phyloP scores from a whole-genome alignment of 1,284 basidiomycete species.

The Sphagnurus paluster region DNA sequence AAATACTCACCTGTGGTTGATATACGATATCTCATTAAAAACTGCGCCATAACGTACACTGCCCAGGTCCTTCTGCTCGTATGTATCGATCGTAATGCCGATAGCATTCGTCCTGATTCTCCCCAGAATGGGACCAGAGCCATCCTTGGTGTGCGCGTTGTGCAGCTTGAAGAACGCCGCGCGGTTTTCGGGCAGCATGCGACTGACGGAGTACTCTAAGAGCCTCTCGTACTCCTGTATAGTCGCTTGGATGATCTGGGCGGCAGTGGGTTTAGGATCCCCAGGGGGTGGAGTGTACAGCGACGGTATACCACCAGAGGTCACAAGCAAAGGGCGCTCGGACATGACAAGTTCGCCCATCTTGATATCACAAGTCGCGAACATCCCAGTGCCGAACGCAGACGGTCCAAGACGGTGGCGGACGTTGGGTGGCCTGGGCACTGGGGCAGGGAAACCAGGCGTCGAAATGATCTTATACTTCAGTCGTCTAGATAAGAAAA shows the following conservation, averaged over 20 bases:
- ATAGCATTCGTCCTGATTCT: neutral
- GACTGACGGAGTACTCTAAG: neutral
- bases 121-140: constrained; percentile 1
- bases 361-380: constrained; percentile 9
- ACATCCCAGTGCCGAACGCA: constrained; percentile 8
- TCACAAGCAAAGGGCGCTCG: constrained; percentile 9
- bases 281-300: neutral
- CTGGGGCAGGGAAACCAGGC: neutral
- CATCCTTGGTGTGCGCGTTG: constrained; percentile 4
- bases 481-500: neutral
- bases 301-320: neutral
- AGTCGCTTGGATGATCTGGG: neutral
- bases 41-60: neutral
- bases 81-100: neutral
- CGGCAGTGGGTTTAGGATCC: neutral
- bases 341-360: constrained; percentile 9
- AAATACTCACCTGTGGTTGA: neutral
- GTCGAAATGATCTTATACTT: neutral
- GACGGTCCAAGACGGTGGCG: neutral
- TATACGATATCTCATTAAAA: neutral
- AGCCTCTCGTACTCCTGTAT: neutral
- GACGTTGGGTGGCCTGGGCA: neutral
- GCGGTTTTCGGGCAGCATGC: neutral
- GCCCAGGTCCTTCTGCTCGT: neutral
- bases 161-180: neutral